These are phyloP conservation scores for Primulina tabacum DNA, from an alignment of 257 asterid genomes.

Conservation along the genomic window DNA sequence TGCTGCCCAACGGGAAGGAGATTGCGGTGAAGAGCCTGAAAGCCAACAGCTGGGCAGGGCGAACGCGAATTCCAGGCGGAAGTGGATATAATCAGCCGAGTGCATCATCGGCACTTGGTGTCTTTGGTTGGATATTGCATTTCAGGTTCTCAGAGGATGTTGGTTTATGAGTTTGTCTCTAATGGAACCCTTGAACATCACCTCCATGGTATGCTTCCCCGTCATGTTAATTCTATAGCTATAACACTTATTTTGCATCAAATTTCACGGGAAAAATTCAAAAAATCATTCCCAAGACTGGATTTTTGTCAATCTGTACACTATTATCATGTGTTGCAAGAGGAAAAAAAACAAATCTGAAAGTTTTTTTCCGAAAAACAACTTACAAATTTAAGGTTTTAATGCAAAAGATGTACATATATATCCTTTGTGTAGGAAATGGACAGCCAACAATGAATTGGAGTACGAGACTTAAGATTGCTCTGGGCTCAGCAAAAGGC, in stretches of 20 bases:
- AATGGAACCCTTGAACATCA: constrained; percentile 55
- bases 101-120: constrained; percentile 65
- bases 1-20: constrained; percentile 59
- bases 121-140: constrained; percentile 66
- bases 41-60: constrained; percentile 54
- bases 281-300: too few species aligned
- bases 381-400: background rate
- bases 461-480: constrained; percentile 49
- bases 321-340: too few species aligned
- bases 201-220: constrained; percentile 47
- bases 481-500: constrained; percentile 60
- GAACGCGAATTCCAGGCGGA: constrained; percentile 71
- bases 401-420: background rate
- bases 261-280: too few species aligned
- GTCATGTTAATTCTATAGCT: background rate
- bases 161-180: constrained; percentile 57
- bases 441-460: constrained; percentile 40
- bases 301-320: too few species aligned
- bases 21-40: constrained; percentile 60
- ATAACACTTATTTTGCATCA: too few species aligned
- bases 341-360: too few species aligned
- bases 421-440: constrained; percentile 29
- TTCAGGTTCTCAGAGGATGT: constrained; percentile 46
- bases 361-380: too few species aligned
- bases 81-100: constrained; percentile 61